These are phyloP conservation scores for Globisporangium nagaii DNA, from an alignment of 352 stramenopile species.

Conservation along the genomic window DNA sequence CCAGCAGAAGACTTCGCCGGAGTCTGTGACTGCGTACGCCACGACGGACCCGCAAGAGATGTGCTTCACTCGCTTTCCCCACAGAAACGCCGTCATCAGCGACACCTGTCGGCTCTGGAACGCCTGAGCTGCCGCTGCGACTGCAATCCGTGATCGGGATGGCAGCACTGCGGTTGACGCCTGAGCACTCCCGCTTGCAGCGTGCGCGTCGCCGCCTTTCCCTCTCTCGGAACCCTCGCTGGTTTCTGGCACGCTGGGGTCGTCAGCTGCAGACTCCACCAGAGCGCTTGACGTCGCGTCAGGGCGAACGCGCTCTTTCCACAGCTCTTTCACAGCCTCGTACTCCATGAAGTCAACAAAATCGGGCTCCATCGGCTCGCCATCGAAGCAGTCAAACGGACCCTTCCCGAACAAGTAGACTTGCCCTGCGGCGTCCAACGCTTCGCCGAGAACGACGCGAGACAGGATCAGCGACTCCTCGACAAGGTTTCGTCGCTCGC, in stretches of 20 bases:
- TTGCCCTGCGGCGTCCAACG: slow-evolving; percentile 66
- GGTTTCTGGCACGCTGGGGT: not conserved
- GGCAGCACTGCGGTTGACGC: not conserved
- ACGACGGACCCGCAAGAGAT: slow-evolving; percentile 46
- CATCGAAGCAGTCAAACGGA: slow-evolving; percentile 56
- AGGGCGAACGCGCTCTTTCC: slow-evolving; percentile 48
- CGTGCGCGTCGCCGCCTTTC: not conserved
- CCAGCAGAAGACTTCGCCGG: slow-evolving; percentile 74
- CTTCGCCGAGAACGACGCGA: slow-evolving; percentile 36
- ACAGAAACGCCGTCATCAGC: slow-evolving; percentile 62
- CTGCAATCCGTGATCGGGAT: slow-evolving; percentile 29
- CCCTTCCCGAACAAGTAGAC: slow-evolving; percentile 79
- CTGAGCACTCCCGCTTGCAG: not conserved
- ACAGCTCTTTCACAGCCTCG: slow-evolving; percentile 42
- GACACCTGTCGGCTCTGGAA: slow-evolving; percentile 53
- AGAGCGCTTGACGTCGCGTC: not conserved
- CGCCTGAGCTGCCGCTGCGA: slow-evolving; percentile 32
- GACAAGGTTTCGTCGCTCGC: slow-evolving; percentile 39
- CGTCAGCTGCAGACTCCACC: not conserved
- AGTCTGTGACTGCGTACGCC: slow-evolving; percentile 60
- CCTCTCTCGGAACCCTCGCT: not conserved
- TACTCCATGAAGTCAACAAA: slow-evolving; percentile 80
- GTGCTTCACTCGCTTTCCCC: slow-evolving; percentile 56
- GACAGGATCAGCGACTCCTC: slow-evolving; percentile 42
- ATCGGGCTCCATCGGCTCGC: slow-evolving; percentile 42